These are phyloP conservation scores for Microdochium nivale DNA, from an alignment of 2,329 filamentous ascomycete genomes.

Conservation along the genomic window DNA sequence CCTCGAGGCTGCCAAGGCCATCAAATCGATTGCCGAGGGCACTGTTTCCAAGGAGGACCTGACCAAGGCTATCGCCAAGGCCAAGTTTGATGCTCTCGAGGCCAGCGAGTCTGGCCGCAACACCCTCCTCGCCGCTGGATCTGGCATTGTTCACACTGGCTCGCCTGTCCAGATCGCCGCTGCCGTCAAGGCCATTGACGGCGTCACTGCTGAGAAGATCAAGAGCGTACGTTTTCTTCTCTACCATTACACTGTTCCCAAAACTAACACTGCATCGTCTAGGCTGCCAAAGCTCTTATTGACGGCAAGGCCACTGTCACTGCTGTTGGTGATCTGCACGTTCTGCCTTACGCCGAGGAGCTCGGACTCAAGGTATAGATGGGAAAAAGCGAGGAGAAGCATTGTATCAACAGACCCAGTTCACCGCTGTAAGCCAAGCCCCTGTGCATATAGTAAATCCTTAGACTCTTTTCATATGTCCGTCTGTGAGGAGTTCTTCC, in stretches of 20 bases:
- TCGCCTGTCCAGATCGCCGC: slow-evolving; percentile 79
- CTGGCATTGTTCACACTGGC: slow-evolving; percentile 71
- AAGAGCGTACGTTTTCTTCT: slow-evolving; percentile 60
- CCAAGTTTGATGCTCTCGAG: slow-evolving; percentile 87
- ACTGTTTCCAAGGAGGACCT: slow-evolving; percentile 75
- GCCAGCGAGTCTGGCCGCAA: slow-evolving; percentile 68
- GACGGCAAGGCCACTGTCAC: slow-evolving; percentile 84
- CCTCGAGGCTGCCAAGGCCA: slow-evolving; percentile 66
- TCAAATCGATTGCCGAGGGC: slow-evolving; percentile 74
- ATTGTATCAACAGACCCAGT: slow-evolving; percentile 32
- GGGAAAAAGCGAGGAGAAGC: slow-evolving; percentile 18
- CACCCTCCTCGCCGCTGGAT: slow-evolving; percentile 75
- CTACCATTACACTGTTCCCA: slow-evolving; percentile 1
- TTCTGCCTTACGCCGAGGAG: slow-evolving; percentile 88
- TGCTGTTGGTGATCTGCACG: slow-evolving; percentile 82
- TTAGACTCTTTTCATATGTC: slow-evolving; percentile 22
- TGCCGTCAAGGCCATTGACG: slow-evolving; percentile 68
- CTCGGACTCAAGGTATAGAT: slow-evolving; percentile 88
- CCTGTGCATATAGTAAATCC: slow-evolving; percentile 37
- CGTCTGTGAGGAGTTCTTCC: neutral
- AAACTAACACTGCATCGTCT: slow-evolving; percentile 18
- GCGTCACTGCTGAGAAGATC: slow-evolving; percentile 74
- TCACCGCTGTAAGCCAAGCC: slow-evolving; percentile 25
- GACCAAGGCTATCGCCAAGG: slow-evolving; percentile 82
- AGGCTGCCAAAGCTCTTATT: slow-evolving; percentile 84